Conservation (phyloP, 202 grass and related monocot genomes). For the Setaria viridis region DNA sequence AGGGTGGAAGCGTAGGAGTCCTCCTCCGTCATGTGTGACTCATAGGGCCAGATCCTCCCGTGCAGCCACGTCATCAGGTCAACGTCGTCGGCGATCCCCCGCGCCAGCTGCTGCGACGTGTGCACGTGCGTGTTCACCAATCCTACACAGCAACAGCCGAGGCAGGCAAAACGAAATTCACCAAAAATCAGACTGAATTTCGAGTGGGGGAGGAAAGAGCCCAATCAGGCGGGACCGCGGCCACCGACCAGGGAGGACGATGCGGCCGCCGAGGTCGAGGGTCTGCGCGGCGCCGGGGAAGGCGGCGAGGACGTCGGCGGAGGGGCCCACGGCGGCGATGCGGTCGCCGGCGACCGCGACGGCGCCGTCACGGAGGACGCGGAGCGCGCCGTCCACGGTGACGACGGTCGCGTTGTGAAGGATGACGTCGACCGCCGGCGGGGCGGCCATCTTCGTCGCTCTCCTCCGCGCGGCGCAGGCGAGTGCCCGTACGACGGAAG, state of each 20-base stretch:
- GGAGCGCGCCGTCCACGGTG: slow-evolving; percentile 61
- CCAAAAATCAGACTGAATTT: not conserved
- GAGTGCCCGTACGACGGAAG: not conserved
- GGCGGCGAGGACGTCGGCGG: slow-evolving; percentile 53
- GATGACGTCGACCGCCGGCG: slow-evolving; percentile 24
- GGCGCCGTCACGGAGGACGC: slow-evolving; percentile 62
- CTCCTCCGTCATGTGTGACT: slow-evolving; percentile 91
- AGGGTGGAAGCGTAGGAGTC: slow-evolving; percentile 91
- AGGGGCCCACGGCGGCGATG: slow-evolving; percentile 59
- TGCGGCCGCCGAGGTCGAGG: slow-evolving; percentile 64
- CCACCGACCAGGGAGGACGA: slow-evolving; percentile 73
- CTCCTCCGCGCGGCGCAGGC: not conserved
- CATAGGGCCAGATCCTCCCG: slow-evolving; percentile 90
- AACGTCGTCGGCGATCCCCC: slow-evolving; percentile 95
- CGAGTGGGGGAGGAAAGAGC: not conserved
- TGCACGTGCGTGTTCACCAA: slow-evolving; percentile 97
- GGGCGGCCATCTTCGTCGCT: not conserved
- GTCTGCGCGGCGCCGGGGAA: slow-evolving; percentile 53
- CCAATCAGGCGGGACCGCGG: not conserved
- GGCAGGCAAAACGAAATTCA: not conserved
- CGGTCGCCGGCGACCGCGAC: slow-evolving; percentile 53
- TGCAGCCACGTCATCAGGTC: slow-evolving; percentile 93
- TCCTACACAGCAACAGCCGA: slow-evolving; percentile 38
- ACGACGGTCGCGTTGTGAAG: slow-evolving; percentile 71
- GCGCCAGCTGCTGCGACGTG: slow-evolving; percentile 92